Conservation (phyloP, 2,329 filamentous ascomycete genomes). For the Cladosporium oxysporum region DNA sequence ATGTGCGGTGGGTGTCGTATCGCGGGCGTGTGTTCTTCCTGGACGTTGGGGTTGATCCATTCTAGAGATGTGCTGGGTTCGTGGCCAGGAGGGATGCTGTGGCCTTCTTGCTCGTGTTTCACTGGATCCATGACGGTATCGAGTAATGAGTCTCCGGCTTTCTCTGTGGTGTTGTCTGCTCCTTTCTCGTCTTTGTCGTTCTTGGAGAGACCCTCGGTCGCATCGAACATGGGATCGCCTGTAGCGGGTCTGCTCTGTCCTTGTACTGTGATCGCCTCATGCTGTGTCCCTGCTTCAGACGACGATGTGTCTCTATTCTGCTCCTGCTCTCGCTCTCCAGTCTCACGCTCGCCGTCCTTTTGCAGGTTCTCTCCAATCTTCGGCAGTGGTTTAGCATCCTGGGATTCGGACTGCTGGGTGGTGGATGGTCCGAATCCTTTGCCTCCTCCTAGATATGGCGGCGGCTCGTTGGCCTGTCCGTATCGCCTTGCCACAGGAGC, state of each 20-base stretch:
- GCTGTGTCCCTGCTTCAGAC: not conserved
- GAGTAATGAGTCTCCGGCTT: conserved; percentile 30
- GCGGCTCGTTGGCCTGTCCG: conserved; percentile 51
- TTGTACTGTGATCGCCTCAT: conserved; percentile 10
- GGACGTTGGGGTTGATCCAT: conserved; percentile 30
- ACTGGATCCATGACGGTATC: conserved; percentile 32
- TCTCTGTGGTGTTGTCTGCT: conserved; percentile 17
- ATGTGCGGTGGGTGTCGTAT: conserved; percentile 53
- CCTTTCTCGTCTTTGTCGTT: conserved; percentile 20
- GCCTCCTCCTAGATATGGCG: conserved; percentile 39
- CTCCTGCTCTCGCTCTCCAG: conserved; percentile 21
- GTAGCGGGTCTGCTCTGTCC: conserved; percentile 9
- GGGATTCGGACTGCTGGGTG: not conserved
- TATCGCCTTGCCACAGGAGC: conserved; percentile 42
- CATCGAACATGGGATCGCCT: conserved; percentile 29
- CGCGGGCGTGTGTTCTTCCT: conserved; percentile 55
- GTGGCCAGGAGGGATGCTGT: conserved; percentile 24
- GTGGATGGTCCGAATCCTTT: conserved; percentile 29
- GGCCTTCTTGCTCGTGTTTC: conserved; percentile 26
- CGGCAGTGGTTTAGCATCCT: conserved; percentile 28
- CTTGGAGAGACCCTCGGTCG: conserved; percentile 19
- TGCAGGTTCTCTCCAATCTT: conserved; percentile 37
- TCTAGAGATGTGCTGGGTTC: conserved; percentile 23
- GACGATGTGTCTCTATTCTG: conserved; percentile 13
- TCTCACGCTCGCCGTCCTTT: conserved; percentile 31